Evolutionary conservation across 306 rosid genomes (phyloP), one percentile per base, ranked within the genome.

Genomic region (Inga oerstediana): DNA sequence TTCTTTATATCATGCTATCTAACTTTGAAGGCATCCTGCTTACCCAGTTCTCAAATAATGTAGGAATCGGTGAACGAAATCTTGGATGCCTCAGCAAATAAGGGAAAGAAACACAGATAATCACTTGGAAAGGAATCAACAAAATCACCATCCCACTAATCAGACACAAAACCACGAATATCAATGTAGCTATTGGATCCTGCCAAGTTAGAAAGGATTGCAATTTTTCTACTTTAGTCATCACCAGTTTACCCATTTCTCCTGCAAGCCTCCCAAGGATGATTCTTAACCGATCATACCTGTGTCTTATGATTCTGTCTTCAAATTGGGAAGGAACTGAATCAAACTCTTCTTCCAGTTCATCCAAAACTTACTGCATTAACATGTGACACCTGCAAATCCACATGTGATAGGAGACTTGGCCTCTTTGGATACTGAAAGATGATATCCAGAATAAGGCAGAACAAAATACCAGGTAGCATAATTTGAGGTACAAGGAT

Each of bases 291-390:
- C 68, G 20, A 74, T 90, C 88, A 2, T 87, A 85, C n/a, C 89
- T 83, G 22, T 16, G 24, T 27, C 78, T 88, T 68, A 86, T 22
- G n/a, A 73, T 56, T n/a, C 13, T 39, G 48, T 77, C 85, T 10
- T n/a, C 75, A 3, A 75, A 81, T 51, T 3, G 76, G 7, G 92
- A 81, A 10, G 92, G 90, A 39, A 87, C 43, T 48, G 88, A 77
- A 83, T 89, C 92, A 68, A 89, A 87, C 85, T 89, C 92, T 76
- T 89, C 91, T 65, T 88, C 88, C 77, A 90, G 4, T 79, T 90
- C 93, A 15, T 84, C 88, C 16, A 45, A 45, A 1, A 66, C 76
- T 86, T 74, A 85, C 45, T 37, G 77, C 49, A 59, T 83, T 61
- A 27, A 82, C 87, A 35, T 51, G 82, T 69, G 87, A 88, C 83